These are phyloP conservation scores for Ceratocystis cubensis DNA, from an alignment of 2,329 filamentous ascomycete species.

Conservation along the genomic window DNA sequence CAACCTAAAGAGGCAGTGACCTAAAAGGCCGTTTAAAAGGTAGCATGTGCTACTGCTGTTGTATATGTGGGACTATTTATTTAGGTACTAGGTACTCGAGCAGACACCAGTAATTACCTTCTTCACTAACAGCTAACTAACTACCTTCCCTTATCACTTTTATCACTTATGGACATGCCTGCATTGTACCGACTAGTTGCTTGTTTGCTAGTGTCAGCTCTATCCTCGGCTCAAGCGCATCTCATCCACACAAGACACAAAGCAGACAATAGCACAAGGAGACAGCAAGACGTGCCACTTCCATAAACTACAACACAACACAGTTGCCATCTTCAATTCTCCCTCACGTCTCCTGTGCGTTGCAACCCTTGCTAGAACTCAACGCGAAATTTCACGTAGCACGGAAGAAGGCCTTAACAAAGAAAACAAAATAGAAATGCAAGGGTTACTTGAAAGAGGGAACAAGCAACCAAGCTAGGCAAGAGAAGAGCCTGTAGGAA, in stretches of 20 bases:
- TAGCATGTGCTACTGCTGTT: neutral
- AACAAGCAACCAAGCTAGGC: neutral
- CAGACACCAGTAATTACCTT: too few species aligned
- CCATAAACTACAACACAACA: too few species aligned
- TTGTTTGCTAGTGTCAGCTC: too few species aligned
- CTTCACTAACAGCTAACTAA: too few species aligned
- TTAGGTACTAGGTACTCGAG: neutral
- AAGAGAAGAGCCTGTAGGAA: neutral
- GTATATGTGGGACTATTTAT: neutral
- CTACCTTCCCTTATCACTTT: too few species aligned
- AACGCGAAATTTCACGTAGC: conserved; percentile 1
- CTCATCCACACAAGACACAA: too few species aligned
- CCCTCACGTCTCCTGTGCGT: neutral
- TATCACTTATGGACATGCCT: too few species aligned
- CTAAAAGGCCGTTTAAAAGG: neutral
- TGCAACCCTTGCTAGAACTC: neutral
- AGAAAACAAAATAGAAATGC: neutral
- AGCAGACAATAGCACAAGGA: too few species aligned
- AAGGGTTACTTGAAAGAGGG: neutral
- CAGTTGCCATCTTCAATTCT: neutral
- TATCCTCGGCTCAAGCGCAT: too few species aligned
- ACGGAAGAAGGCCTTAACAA: neutral
- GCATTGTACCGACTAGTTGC: too few species aligned
- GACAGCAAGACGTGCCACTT: too few species aligned
- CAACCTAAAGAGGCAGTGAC: neutral